Evolutionary conservation across 2,329 filamentous ascomycete species (phyloP).

Genomic region (Alternaria solani): DNA sequence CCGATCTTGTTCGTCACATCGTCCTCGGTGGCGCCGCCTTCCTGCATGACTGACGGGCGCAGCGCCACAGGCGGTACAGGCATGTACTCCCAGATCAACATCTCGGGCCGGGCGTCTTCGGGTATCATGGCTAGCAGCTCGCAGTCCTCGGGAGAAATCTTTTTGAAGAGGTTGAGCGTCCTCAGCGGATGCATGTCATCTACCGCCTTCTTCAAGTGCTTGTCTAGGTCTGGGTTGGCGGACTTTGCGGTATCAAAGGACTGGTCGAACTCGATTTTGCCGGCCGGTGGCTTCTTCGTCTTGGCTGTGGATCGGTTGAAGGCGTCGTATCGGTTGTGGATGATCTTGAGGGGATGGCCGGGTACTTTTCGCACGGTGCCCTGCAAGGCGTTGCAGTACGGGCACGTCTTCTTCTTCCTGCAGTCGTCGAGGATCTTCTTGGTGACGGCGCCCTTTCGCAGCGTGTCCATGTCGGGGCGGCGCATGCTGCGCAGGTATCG

Average conservation of each 20-base stretch:
- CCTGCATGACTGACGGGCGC: conserved; percentile 90
- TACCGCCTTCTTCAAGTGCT: conserved; percentile 88
- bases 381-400: conserved; percentile 81
- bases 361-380: conserved; percentile 91
- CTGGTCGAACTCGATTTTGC: conserved; percentile 84
- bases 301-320: conserved; percentile 89
- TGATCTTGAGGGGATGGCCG: conserved; percentile 82
- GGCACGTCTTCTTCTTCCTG: conserved; percentile 83
- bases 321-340: conserved; percentile 88
- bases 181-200: conserved; percentile 92
- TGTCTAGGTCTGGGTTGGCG: conserved; percentile 82
- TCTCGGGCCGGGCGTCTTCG: conserved; percentile 86
- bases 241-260: conserved; percentile 84
- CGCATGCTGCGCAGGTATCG: conserved; percentile 81
- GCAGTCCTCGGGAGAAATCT: conserved; percentile 84
- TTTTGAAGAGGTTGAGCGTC: conserved; percentile 89
- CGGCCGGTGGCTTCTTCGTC: conserved; percentile 81
- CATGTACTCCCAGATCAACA: conserved; percentile 97
- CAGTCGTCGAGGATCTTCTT: conserved; percentile 92
- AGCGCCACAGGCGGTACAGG: conserved; percentile 95
- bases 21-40: conserved; percentile 92
- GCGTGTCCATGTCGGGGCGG: conserved; percentile 82
- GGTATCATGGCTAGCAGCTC: conserved; percentile 90
- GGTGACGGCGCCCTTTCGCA: conserved; percentile 81
- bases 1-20: conserved; percentile 97